phyloP scores from a whole-genome alignment of 768 basidiomycete species.

The Rhodotorula paludigena region DNA sequence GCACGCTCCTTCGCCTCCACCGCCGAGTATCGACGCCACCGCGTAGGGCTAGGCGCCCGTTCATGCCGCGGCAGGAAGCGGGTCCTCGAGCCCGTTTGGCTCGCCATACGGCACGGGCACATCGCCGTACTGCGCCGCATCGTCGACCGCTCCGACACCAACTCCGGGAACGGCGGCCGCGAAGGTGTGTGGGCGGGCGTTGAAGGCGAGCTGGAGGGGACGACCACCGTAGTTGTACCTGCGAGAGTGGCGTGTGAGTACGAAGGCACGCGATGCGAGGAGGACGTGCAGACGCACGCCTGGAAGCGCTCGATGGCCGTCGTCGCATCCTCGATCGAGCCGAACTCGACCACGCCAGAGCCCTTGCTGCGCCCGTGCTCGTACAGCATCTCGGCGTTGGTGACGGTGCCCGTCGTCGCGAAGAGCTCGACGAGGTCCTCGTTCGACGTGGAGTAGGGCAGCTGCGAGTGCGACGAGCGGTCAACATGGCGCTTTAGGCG shows the following conservation, averaged over 20 bases:
- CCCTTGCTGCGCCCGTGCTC: slow-evolving; percentile 91
- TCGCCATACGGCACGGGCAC: not conserved
- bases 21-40: no score
- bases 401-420: slow-evolving; percentile 89
- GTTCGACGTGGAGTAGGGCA: slow-evolving; percentile 98
- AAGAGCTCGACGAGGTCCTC: slow-evolving; percentile 97
- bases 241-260: no score
- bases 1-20: no score
- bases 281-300: not conserved
- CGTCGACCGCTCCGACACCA: not conserved
- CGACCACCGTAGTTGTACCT: slow-evolving; percentile 28
- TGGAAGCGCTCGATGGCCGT: slow-evolving; percentile 49
- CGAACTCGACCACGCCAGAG: slow-evolving; percentile 91
- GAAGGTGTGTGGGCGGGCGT: slow-evolving; percentile 15
- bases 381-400: slow-evolving; percentile 88
- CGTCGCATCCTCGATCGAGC: slow-evolving; percentile 78
- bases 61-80: no score
- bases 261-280: not conserved
- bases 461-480: slow-evolving; percentile 51
- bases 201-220: slow-evolving; percentile 27
- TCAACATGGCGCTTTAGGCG: not conserved
- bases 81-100: not conserved
- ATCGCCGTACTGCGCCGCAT: not conserved
- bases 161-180: not conserved
- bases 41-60: no score